These are phyloP conservation scores for Marasmius sp. DNA, from an alignment of 1,284 basidiomycete genomes.

Conservation along the genomic window DNA sequence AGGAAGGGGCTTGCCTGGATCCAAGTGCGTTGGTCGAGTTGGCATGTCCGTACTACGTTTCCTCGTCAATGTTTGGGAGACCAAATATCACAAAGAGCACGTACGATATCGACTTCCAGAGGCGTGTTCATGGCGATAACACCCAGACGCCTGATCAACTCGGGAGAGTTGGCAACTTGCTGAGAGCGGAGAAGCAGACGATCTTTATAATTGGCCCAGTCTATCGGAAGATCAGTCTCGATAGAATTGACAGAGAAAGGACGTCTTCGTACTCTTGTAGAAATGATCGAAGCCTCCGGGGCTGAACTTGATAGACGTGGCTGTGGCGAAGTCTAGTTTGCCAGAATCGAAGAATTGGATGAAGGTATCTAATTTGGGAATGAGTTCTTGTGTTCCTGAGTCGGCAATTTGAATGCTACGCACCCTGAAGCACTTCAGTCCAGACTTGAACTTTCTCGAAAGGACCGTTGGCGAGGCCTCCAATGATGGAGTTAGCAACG, in stretches of 20 bases:
- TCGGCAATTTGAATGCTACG: background rate
- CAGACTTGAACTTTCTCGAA: slow-evolving; percentile 51
- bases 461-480: slow-evolving; percentile 46
- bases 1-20: slow-evolving; percentile 24
- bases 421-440: slow-evolving; percentile 50
- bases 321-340: slow-evolving; percentile 50
- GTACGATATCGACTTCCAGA: slow-evolving; percentile 47
- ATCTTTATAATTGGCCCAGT: slow-evolving; percentile 50
- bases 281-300: slow-evolving; percentile 49
- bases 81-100: slow-evolving; percentile 15
- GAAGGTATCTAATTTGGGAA: slow-evolving; percentile 32
- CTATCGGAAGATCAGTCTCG: slow-evolving; percentile 19
- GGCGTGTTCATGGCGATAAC: slow-evolving; percentile 57
- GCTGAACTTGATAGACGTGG: slow-evolving; percentile 50
- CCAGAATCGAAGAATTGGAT: slow-evolving; percentile 48
- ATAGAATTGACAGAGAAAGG: background rate
- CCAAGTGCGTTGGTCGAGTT: slow-evolving; percentile 50
- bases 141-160: slow-evolving; percentile 49
- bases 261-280: slow-evolving; percentile 32
- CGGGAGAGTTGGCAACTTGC: slow-evolving; percentile 53
- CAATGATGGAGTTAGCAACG: slow-evolving; percentile 53
- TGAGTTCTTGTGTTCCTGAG: background rate
- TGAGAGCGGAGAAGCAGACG: slow-evolving; percentile 52
- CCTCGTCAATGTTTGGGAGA: background rate
- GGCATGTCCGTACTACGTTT: slow-evolving; percentile 44